These are phyloP conservation scores for Sistotremastrum suecicum DNA, from an alignment of 768 basidiomycete genomes.

Conservation along the genomic window DNA sequence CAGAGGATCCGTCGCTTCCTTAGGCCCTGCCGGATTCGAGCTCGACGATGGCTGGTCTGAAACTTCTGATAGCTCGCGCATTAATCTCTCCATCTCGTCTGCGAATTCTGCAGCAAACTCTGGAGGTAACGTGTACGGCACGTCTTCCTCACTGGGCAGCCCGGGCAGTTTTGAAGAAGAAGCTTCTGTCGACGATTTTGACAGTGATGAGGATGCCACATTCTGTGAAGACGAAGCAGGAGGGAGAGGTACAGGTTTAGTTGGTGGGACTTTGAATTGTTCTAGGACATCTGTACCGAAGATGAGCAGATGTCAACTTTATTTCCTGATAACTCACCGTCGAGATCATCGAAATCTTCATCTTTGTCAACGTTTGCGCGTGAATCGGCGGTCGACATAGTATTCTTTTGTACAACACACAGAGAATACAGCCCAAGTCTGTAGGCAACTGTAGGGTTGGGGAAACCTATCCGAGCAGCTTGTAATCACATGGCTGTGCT, in stretches of 20 bases:
- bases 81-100: slow-evolving; percentile 29
- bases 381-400: background rate
- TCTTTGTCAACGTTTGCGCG: slow-evolving; percentile 18
- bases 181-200: slow-evolving; percentile 9
- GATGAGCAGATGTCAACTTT: background rate
- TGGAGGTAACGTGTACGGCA: slow-evolving; percentile 8
- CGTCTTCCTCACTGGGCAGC: slow-evolving; percentile 9
- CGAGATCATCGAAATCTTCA: slow-evolving; percentile 27
- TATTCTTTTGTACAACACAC: too few relatives aligned
- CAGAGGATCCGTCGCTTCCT: slow-evolving; percentile 11
- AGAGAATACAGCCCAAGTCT: too few relatives aligned
- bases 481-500: too few relatives aligned
- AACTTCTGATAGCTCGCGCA: slow-evolving; percentile 21
- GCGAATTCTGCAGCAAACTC: slow-evolving; percentile 28
- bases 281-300: slow-evolving; percentile 30
- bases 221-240: slow-evolving; percentile 8
- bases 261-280: slow-evolving; percentile 20
- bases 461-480: too few relatives aligned
- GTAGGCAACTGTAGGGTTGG: too few relatives aligned
- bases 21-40: slow-evolving; percentile 7
- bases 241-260: slow-evolving; percentile 8
- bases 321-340: slow-evolving; percentile 19
- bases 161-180: background rate
- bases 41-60: slow-evolving; percentile 3
- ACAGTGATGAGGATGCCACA: slow-evolving; percentile 5